Percentiles rank a stretch among this genome's conserved stretches.
phyloP scores from a whole-genome alignment of 2,329 filamentous ascomycete species.

The Apiospora marii region DNA sequence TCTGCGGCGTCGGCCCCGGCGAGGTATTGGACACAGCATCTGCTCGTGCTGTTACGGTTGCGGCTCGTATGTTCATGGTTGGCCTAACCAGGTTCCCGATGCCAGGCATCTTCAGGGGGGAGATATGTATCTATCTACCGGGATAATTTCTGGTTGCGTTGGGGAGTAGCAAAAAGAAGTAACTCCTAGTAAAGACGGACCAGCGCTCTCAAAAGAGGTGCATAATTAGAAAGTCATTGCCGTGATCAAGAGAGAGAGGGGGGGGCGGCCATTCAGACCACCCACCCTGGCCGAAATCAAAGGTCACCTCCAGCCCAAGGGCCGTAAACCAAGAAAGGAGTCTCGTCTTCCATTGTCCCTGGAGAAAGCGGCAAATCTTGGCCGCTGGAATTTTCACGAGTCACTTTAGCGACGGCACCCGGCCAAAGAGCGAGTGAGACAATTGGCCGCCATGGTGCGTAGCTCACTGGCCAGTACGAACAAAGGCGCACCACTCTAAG shows the following conservation, averaged over 20 bases:
- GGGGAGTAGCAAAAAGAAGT: neutral
- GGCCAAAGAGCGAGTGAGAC: neutral
- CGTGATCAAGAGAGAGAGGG: neutral
- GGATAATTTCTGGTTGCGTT: neutral
- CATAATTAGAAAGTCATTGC: conserved; percentile 16
- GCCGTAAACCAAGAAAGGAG: neutral
- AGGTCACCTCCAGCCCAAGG: neutral
- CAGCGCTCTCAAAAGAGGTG: neutral
- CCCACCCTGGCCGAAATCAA: neutral
- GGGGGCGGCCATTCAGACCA: neutral
- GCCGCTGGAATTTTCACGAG: conserved; percentile 12
- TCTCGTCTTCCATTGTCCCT: conserved; percentile 1
- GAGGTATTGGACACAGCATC: neutral
- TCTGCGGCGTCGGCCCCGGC: conserved; percentile 28
- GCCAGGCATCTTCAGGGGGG: conserved; percentile 15
- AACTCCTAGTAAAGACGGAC: neutral
- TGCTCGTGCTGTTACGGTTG: neutral
- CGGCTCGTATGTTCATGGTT: conserved; percentile 1
- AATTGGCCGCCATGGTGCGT: neutral
- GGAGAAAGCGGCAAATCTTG: conserved; percentile 15
- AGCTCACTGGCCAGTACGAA: neutral
- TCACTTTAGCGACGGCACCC: neutral
- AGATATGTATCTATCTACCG: neutral
- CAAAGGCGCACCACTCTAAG: neutral
- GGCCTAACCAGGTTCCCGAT: conserved; percentile 11